Base-by-base conservation (phyloP, 208 protist species). In the Leishmania arabica region DNA sequence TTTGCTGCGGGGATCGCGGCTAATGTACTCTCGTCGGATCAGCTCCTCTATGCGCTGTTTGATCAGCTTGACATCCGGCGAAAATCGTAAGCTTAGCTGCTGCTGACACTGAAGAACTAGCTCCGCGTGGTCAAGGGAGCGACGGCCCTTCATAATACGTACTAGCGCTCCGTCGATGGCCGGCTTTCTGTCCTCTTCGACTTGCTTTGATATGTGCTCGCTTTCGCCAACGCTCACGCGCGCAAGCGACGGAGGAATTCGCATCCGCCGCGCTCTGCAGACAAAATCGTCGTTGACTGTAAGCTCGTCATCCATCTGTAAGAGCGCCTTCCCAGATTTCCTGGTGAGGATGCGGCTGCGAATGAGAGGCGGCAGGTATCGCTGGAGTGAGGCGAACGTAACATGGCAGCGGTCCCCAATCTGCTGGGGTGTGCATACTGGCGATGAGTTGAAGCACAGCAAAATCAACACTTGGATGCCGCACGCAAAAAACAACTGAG, bases 1-100 rank as follows among this genome's bases (percentile, higher is more conserved):
- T 51, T 86, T 75, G 47, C 89, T 82, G 21, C 87, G 89, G 51
- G 79, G 42, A 83, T 95, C 91, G 2, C 96, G 88, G 62, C 94
- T 92, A 75, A 98, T 91, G 75, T 91, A 97, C 19, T 95, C 91
- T 34, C 92, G 88, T 64, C 89, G 84, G 34, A 98, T 89, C 21
- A 98, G 86, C 54, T 98, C 92, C 79, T 97, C 96, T 74, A 98
- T 89, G 68, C 94, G 87, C 83, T 93, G 87, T 66, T 98, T 98
- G 56, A 98, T 88, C 11, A 96, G 58, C 68, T 91, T 94, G 17
- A 87, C 65, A 68, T 98, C 93, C 2, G 90, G 88, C 2, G 77
- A 86, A 81, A 98, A 98, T 27, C 83, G 84, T 45, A 79, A 51
- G 68, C 75, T 83, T 5, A 98, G 84, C 84, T 95, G 91, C 75